Percentiles rank a stretch among this genome's conserved stretches.
Evolutionary conservation across 148 eudicot species (phyloP).

Genomic region (Rhododendron griersonianum): DNA sequence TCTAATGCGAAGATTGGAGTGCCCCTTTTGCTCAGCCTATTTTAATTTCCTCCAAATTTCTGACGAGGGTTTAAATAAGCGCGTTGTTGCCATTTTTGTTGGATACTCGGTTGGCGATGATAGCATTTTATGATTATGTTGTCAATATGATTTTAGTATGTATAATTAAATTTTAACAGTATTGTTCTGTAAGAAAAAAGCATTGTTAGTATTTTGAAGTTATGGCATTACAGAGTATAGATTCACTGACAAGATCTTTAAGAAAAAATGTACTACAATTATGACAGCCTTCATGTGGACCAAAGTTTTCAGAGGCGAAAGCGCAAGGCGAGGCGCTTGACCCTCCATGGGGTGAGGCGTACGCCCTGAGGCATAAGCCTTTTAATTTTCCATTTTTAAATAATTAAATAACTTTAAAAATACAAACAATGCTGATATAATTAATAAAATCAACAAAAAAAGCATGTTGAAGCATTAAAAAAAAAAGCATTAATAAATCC

Average conservation of each 20-base stretch:
- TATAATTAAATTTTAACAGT: neutral
- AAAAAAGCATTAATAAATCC: too few relatives aligned
- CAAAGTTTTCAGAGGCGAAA: too few relatives aligned
- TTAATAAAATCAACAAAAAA: too few relatives aligned
- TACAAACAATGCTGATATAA: too few relatives aligned
- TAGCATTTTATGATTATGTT: neutral
- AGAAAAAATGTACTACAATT: neutral
- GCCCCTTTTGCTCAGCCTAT: neutral
- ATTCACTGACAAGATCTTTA: neutral
- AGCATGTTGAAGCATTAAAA: too few relatives aligned
- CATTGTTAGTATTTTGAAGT: neutral
- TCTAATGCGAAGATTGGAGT: neutral
- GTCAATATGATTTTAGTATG: neutral
- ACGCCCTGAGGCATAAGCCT: too few relatives aligned
- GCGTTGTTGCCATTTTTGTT: too few relatives aligned
- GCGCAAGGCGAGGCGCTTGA: too few relatives aligned
- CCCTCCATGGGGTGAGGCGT: too few relatives aligned
- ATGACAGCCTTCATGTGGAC: neutral
- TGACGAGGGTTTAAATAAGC: too few relatives aligned
- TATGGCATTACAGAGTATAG: neutral
- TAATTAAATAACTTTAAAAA: too few relatives aligned
- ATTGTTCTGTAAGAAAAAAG: neutral
- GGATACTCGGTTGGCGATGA: neutral
- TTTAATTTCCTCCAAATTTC: neutral
- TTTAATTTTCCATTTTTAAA: too few relatives aligned